Percentiles rank a stretch among this genome's conserved stretches.
Conservation (phyloP, 148 eudicot genomes). For the Mesembryanthemum crystallinum region DNA sequence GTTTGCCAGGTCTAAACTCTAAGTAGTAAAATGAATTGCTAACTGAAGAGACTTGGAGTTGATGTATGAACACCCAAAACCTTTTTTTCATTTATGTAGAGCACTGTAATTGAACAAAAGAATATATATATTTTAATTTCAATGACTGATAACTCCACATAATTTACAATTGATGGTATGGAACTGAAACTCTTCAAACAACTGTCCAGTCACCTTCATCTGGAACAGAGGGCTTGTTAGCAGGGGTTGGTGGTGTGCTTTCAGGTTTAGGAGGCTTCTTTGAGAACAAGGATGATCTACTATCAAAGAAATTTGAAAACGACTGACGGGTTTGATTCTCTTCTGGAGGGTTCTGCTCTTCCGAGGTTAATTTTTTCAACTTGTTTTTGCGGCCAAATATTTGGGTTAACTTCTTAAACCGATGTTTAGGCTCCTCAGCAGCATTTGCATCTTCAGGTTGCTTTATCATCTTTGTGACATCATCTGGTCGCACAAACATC, state of each 20-base stretch:
- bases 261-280: slow-evolving; percentile 81
- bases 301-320: slow-evolving; percentile 38
- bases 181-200: slow-evolving; percentile 24
- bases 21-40: background rate
- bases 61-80: slow-evolving; percentile 17
- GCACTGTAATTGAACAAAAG: slow-evolving; percentile 16
- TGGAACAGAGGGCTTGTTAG: slow-evolving; percentile 38
- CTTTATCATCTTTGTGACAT: slow-evolving; percentile 46
- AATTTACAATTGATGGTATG: slow-evolving; percentile 26
- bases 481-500: slow-evolving; percentile 61
- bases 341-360: slow-evolving; percentile 40
- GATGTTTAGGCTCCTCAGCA: slow-evolving; percentile 50
- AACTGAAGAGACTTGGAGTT: background rate
- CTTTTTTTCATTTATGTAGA: slow-evolving; percentile 22
- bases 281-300: slow-evolving; percentile 51
- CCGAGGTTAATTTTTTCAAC: slow-evolving; percentile 31
- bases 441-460: slow-evolving; percentile 54
- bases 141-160: slow-evolving; percentile 20
- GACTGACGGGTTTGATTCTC: slow-evolving; percentile 44
- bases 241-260: slow-evolving; percentile 26
- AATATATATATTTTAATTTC: slow-evolving; percentile 6
- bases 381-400: slow-evolving; percentile 62
- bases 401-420: slow-evolving; percentile 59
- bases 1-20: too few species aligned
- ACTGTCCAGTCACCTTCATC: slow-evolving; percentile 56